Conservation (phyloP, 1,139 yeast species). For the Taphrina flavorubra region DNA sequence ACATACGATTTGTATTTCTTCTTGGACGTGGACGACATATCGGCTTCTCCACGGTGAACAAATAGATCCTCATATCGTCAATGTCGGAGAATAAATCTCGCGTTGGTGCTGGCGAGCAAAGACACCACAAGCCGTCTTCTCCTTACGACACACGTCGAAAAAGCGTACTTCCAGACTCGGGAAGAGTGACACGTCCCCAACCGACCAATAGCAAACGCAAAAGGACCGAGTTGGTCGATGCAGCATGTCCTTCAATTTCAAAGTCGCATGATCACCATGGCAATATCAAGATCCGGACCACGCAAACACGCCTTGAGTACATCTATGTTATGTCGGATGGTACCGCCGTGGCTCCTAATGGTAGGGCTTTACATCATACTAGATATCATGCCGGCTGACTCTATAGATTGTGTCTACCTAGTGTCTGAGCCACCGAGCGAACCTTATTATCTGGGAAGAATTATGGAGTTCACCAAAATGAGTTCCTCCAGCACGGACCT, state of each 20-base stretch:
- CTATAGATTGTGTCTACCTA: conserved; percentile 74
- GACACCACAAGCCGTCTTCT: background rate
- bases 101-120: background rate
- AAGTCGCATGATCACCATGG: background rate
- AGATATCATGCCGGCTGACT: background rate
- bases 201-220: background rate
- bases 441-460: conserved; percentile 86
- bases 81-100: background rate
- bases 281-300: background rate
- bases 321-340: conserved; percentile 13
- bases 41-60: too few relatives aligned
- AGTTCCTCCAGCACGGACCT: conserved; percentile 56
- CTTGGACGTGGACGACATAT: too few relatives aligned
- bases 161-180: background rate
- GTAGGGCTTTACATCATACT: background rate
- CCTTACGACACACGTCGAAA: background rate
- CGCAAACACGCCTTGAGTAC: conserved; percentile 9
- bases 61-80: background rate
- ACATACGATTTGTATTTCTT: too few relatives aligned
- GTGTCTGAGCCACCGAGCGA: conserved; percentile 94
- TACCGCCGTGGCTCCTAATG: background rate
- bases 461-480: conserved; percentile 68
- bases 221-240: background rate
- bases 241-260: background rate
- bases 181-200: background rate